Base-by-base conservation (phyloP, 306 rosid genomes). In the Psophocarpus tetragonolobus region DNA sequence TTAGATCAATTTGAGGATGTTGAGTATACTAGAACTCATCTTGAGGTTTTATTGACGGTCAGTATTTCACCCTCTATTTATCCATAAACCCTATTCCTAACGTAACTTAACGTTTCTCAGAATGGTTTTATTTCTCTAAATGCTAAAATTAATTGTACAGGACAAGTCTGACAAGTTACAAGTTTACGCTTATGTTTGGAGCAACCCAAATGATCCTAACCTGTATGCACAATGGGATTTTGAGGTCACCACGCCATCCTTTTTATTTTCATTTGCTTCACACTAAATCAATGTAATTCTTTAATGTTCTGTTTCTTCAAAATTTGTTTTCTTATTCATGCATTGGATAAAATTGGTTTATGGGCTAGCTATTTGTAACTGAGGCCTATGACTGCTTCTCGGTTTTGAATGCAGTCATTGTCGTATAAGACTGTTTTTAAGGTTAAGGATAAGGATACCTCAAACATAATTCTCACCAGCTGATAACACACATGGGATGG, bases 171-270 rank as follows among this genome's bases (percentile, higher is more conserved):
- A 88, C 75, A 88, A 80, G 20, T 67, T 88, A 6, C 65, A 1
- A 44, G 93, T 83, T 69, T 36, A 74, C 12, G 21, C 97, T 24
- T 95, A 95, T 56, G 88, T 95, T 58, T 95, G 99, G 99, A 21
- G 83, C 81, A 71, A 89, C 85, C 83, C 12, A 73, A 87, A 77
- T 63, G 97, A 95, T 87, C 93, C 97, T 32, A 79, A 89, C 68
- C 85, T 95, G 44, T 89, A 91, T 79, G 88, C 90, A 27, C 93
- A 88, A 3, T 95, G 99, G 99, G 87, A 91, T 84, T 91, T 95
- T 80, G 96, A 95, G 97, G 99, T 92, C 68, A 53, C 71, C 70
- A 29, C 44, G 14, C 29, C 12, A 41, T 48, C 44, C 33, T 82
- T 68, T 36, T 35, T 71, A n/a, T 36, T 69, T 45, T 66, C 24